These are phyloP conservation scores for Fusarium sp. DNA, from an alignment of 2,329 filamentous ascomycete species.

Conservation along the genomic window DNA sequence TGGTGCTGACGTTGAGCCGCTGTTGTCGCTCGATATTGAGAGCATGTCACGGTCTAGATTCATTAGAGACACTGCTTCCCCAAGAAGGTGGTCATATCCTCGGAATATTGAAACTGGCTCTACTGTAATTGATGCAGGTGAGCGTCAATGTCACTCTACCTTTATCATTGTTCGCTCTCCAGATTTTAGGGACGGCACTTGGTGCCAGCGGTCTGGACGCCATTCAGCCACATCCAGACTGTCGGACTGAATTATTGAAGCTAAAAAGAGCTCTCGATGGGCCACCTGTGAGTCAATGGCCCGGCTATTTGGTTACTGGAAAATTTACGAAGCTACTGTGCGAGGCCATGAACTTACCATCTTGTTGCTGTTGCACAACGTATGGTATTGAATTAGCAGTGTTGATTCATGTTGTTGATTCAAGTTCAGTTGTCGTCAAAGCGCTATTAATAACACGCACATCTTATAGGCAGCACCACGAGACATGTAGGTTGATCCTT, in stretches of 20 bases:
- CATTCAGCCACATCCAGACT: constrained; percentile 33
- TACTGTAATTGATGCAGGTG: background rate
- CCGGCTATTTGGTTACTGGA: constrained; percentile 15
- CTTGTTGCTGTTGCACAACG: background rate
- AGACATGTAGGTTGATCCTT: constrained; percentile 23
- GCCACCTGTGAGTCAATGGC: constrained; percentile 13
- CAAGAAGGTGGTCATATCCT: background rate
- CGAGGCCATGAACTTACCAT: background rate
- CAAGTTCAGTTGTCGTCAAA: background rate
- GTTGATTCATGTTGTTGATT: background rate
- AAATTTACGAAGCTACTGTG: constrained; percentile 1
- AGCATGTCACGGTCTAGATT: constrained; percentile 10
- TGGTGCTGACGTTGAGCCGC: constrained; percentile 1
- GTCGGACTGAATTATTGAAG: constrained; percentile 27
- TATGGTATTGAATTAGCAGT: background rate
- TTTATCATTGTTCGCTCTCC: constrained; percentile 5
- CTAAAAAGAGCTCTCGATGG: constrained; percentile 14
- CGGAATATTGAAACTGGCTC: constrained; percentile 10
- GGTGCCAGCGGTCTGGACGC: constrained; percentile 17
- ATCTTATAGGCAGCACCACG: constrained; percentile 15
- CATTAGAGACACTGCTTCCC: constrained; percentile 1
- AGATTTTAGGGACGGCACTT: constrained; percentile 26
- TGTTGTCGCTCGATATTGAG: constrained; percentile 6
- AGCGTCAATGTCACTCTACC: constrained; percentile 14
- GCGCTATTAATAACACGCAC: background rate